Percentiles rank a stretch among this genome's conserved stretches.
Evolutionary conservation across 768 basidiomycete genomes (phyloP).

Genomic region (Phallus indusiatus): DNA sequence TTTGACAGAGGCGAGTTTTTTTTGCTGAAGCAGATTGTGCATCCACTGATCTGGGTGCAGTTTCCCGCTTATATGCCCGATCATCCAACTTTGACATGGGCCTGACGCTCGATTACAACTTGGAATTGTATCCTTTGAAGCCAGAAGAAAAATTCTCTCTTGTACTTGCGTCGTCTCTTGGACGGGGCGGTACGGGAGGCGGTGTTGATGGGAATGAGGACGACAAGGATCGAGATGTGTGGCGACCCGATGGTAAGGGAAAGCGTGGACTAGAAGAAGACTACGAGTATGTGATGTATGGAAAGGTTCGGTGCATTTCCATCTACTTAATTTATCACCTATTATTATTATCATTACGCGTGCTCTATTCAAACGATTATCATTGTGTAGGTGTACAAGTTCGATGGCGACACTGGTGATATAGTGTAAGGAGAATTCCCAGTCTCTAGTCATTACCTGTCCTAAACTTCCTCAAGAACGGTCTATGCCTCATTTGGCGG

Average conservation of each 20-base stretch:
- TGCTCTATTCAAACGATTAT: too few relatives aligned
- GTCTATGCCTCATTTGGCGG: constrained; percentile 97
- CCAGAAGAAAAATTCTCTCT: constrained; percentile 68
- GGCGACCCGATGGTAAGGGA: constrained; percentile 81
- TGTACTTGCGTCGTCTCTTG: constrained; percentile 75
- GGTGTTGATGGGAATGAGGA: constrained; percentile 46
- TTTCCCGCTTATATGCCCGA: constrained; percentile 82
- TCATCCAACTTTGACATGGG: constrained; percentile 91
- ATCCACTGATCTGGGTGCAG: constrained; percentile 31
- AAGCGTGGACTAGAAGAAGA: constrained; percentile 82
- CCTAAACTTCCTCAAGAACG: constrained; percentile 43
- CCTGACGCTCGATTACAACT: constrained; percentile 88
- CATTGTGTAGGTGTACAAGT: constrained; percentile 77
- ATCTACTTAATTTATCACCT: background rate
- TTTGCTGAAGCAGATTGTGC: constrained; percentile 9
- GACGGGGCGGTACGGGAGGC: constrained; percentile 38
- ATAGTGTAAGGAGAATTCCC: constrained; percentile 54
- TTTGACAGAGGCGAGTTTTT: constrained; percentile 82
- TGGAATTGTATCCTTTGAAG: constrained; percentile 75
- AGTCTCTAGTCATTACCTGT: background rate
- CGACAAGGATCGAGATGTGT: constrained; percentile 70
- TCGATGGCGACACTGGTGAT: constrained; percentile 77
- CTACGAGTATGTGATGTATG: constrained; percentile 99
- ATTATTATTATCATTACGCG: too few relatives aligned
- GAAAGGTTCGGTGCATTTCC: constrained; percentile 53